A percentile compares a stretch with the other conserved stretches of the same genome.
These are phyloP conservation scores for Rhizophagus prolifer DNA, from an alignment of 192 early-diverging fungal species.

Conservation along the genomic window DNA sequence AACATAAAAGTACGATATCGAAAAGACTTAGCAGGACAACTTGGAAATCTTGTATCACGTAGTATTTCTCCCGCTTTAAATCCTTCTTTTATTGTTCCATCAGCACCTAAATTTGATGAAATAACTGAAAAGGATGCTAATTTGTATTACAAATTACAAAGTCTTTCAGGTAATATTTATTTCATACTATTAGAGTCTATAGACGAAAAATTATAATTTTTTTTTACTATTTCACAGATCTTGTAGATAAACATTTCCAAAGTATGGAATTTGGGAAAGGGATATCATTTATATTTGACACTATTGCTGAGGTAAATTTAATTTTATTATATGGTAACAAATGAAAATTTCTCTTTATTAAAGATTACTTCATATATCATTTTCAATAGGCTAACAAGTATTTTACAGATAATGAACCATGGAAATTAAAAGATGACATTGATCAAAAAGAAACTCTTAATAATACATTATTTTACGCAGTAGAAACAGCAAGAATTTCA, in stretches of 20 bases:
- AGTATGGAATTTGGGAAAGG: conserved; percentile 61
- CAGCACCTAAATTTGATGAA: background rate
- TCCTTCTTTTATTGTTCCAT: conserved; percentile 46
- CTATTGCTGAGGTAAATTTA: conserved; percentile 51
- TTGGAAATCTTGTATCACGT: conserved; percentile 81
- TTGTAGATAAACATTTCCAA: conserved; percentile 48
- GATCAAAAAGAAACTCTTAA: conserved; percentile 51
- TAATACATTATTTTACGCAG: conserved; percentile 67
- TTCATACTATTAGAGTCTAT: background rate
- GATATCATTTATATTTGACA: conserved; percentile 58
- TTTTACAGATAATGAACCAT: conserved; percentile 73
- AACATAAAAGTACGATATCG: conserved; percentile 68
- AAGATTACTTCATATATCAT: background rate
- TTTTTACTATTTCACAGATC: conserved; percentile 5
- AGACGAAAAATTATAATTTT: background rate
- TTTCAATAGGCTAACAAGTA: conserved; percentile 61
- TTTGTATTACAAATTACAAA: conserved; percentile 35
- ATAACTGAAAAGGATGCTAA: conserved; percentile 34
- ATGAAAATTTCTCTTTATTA: background rate
- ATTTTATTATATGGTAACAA: background rate
- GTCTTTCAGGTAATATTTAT: conserved; percentile 33
- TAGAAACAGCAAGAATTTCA: conserved; percentile 74
- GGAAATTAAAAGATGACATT: conserved; percentile 66
- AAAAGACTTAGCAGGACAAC: conserved; percentile 77
- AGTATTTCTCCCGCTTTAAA: conserved; percentile 60